Evolutionary conservation across 2,329 filamentous ascomycete species (phyloP), one percentile per base, ranked within the genome.

Genomic region (Amylocarpus encephaloides): DNA sequence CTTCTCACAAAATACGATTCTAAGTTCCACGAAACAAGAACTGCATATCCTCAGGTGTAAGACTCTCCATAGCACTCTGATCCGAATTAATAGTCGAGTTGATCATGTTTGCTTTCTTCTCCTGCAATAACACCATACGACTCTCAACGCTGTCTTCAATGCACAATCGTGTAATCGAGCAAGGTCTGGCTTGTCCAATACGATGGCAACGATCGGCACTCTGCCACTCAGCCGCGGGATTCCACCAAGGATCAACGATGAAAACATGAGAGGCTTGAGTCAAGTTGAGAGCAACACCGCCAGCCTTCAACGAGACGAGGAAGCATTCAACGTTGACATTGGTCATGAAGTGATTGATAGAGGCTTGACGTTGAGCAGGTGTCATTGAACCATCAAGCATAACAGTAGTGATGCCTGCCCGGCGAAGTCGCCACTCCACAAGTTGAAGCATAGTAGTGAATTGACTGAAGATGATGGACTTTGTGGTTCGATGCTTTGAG

Each of bases 161-260:
- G 65, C 90, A 94, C 10, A 98, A 80, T 26, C 93, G 83, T 1
- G 91, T 97, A 61, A 98, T 95, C 33, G 88, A 88, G 66, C 93
- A 97, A 26, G 92, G 92, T 6, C 93, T 86, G 42, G 84, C 88
- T 72, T 98, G 93, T 30, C 93, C 93, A 60, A 97, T 98, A 49
- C 93, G 90, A 70, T 97, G 93, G 64, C 86, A 90, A 57, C 88
- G 80, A 67, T 98, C 93, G 2, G 93, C 93, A 54, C 87, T 93
- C 70, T 98, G 93, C 93, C 93, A 98, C 71, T 98, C 93, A 0
- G 92, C 92, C n/a, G 91, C 91, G n/a, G 93, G 93, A 61, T 97
- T 97, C 93, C 93, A 98, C 93, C 93, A 97, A 76, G 93, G 93
- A 63, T 98, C 93, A 51, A 97, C 83, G 54, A 97, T 96, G 68